Evolutionary conservation across 768 basidiomycete species (phyloP).

Genomic region (Kondoa malvinella): DNA sequence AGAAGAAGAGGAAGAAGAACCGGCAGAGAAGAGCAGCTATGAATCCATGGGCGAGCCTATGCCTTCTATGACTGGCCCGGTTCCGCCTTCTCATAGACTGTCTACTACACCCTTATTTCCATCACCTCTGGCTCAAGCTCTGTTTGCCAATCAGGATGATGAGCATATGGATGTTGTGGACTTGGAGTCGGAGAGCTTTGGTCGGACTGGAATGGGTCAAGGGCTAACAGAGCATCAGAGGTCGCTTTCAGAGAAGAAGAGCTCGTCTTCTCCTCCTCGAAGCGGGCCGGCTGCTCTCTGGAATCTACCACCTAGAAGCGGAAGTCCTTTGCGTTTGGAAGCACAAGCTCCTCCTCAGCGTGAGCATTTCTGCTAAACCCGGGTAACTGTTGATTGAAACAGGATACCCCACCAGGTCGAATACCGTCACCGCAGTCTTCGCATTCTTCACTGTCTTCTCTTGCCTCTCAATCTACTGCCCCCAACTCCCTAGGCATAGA

Average conservation of each 20-base stretch:
- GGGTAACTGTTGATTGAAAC: too few relatives aligned
- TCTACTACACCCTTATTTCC: conserved; percentile 3
- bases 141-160: background rate
- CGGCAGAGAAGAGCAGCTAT: too few relatives aligned
- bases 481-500: background rate
- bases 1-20: too few relatives aligned
- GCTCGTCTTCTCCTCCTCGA: background rate
- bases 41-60: background rate
- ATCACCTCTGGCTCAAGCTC: conserved; percentile 6
- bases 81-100: conserved; percentile 5
- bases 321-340: background rate
- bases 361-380: too few relatives aligned
- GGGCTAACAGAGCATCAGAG: background rate
- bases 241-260: background rate
- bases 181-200: background rate
- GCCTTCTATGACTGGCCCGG: background rate
- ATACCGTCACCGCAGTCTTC: background rate
- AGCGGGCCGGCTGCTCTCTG: background rate
- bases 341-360: background rate
- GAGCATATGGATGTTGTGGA: background rate
- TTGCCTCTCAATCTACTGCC: too few relatives aligned
- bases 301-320: background rate
- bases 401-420: too few relatives aligned
- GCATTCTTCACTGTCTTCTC: background rate
- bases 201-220: background rate